A percentile compares a stretch with the other conserved stretches of the same genome.
Conservation (phyloP, 257 asterid genomes). For the Lycium ferocissimum region DNA sequence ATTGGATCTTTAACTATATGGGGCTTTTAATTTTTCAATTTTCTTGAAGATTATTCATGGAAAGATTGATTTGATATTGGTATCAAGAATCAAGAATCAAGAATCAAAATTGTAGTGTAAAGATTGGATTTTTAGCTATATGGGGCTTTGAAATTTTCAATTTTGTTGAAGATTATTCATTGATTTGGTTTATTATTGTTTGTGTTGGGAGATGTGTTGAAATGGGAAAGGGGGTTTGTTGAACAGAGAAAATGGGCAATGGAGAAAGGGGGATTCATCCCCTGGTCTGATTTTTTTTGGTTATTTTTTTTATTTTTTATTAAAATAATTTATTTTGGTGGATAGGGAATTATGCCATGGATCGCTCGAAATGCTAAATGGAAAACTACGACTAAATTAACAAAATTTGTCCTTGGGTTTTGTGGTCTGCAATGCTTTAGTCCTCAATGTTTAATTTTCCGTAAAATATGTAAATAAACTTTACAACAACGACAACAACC, state of each 20-base stretch:
- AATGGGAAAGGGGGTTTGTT: not conserved
- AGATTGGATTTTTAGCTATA: not conserved
- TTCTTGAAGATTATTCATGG: not conserved
- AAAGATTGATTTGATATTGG: not conserved
- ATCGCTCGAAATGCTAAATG: conserved; percentile 12
- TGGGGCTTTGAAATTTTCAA: not conserved
- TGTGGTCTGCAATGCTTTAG: not conserved
- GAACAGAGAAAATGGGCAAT: not conserved
- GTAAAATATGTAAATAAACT: too few species aligned
- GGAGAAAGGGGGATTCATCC: conserved; percentile 27
- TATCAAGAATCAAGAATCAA: not conserved
- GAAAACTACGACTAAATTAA: not conserved
- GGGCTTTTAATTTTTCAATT: not conserved
- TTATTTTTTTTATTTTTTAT: not conserved
- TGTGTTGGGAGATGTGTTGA: too few species aligned
- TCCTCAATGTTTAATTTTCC: not conserved
- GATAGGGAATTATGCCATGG: conserved; percentile 29
- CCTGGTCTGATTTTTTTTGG: conserved; percentile 13
- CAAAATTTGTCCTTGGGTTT: not conserved
- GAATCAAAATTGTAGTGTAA: not conserved
- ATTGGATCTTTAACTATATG: not conserved
- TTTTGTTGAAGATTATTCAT: not conserved
- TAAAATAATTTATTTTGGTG: conserved; percentile 17
- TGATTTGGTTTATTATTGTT: too few species aligned
- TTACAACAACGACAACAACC: too few species aligned